Conservation (phyloP, 495 filamentous ascomycete genomes). For the Penicillium fimorum region DNA sequence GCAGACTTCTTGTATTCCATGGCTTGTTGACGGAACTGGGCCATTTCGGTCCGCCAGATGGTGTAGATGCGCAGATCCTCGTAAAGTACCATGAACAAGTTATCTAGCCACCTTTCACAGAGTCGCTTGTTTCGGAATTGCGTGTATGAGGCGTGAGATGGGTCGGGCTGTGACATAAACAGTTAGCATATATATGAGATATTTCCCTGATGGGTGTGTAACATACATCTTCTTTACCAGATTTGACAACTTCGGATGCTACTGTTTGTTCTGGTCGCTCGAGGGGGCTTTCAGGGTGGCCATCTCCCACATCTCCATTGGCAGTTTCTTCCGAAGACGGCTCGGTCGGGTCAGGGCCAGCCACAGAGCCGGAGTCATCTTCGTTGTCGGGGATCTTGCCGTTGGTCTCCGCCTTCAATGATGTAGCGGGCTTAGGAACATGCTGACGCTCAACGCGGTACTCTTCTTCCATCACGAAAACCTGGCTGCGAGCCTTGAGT, state of each 20-base stretch:
- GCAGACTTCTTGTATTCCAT: slow-evolving; percentile 93
- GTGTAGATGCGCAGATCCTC: slow-evolving; percentile 98
- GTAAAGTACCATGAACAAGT: slow-evolving; percentile 98
- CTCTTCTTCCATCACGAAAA: slow-evolving; percentile 99
- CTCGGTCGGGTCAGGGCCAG: slow-evolving; percentile 32
- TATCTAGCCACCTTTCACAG: slow-evolving; percentile 97
- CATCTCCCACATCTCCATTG: slow-evolving; percentile 37
- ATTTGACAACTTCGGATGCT: slow-evolving; percentile 77
- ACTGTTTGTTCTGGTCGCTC: slow-evolving; percentile 81
- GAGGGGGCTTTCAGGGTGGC: slow-evolving; percentile 51
- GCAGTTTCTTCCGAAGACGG: slow-evolving; percentile 23
- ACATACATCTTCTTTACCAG: slow-evolving; percentile 74
- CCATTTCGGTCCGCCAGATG: slow-evolving; percentile 97
- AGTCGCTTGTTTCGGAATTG: slow-evolving; percentile 93
- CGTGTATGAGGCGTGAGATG: slow-evolving; percentile 53
- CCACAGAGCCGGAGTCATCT: slow-evolving; percentile 38
- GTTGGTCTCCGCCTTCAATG: slow-evolving; percentile 50
- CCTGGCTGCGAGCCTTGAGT: slow-evolving; percentile 86
- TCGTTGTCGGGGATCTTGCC: slow-evolving; percentile 33
- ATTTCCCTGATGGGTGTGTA: not conserved
- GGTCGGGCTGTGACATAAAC: slow-evolving; percentile 37
- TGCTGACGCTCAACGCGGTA: slow-evolving; percentile 88
- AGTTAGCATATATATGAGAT: slow-evolving; percentile 11
- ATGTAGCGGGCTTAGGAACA: slow-evolving; percentile 46
- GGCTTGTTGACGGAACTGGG: slow-evolving; percentile 83